phyloP scores from a whole-genome alignment of 257 asterid species.

The Solanum piurae region DNA sequence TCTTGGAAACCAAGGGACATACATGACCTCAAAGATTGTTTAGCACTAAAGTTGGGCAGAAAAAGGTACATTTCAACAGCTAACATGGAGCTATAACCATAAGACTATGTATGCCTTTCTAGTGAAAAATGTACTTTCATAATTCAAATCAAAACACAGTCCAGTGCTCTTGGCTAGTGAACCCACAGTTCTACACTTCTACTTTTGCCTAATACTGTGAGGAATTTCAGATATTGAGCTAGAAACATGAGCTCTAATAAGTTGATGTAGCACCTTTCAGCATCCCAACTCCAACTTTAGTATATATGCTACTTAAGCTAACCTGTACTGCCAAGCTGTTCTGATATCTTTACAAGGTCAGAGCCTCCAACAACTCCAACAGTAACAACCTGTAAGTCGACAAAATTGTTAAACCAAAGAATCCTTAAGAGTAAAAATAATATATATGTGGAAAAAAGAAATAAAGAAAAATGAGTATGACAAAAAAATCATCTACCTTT shows the following conservation, averaged over 20 bases:
- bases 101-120: background rate
- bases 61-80: background rate
- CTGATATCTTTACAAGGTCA: constrained; percentile 89
- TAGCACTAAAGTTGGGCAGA: background rate
- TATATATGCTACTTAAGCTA: background rate
- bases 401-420: background rate
- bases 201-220: background rate
- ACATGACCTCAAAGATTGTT: background rate
- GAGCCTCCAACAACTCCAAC: constrained; percentile 99
- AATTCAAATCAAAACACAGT: background rate
- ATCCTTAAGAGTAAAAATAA: background rate
- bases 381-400: constrained; percentile 46
- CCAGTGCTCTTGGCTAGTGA: background rate
- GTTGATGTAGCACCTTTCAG: background rate
- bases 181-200: background rate
- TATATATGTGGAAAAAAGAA: background rate
- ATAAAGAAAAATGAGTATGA: background rate
- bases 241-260: background rate
- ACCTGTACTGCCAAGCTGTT: constrained; percentile 90
- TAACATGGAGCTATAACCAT: background rate
- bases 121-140: background rate
- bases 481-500: constrained; percentile 36
- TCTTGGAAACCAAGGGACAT: background rate
- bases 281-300: background rate
- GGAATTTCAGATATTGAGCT: background rate